These are phyloP conservation scores for Kalmanozyma brasiliensis DNA, from an alignment of 1,284 basidiomycete species.

Conservation along the genomic window DNA sequence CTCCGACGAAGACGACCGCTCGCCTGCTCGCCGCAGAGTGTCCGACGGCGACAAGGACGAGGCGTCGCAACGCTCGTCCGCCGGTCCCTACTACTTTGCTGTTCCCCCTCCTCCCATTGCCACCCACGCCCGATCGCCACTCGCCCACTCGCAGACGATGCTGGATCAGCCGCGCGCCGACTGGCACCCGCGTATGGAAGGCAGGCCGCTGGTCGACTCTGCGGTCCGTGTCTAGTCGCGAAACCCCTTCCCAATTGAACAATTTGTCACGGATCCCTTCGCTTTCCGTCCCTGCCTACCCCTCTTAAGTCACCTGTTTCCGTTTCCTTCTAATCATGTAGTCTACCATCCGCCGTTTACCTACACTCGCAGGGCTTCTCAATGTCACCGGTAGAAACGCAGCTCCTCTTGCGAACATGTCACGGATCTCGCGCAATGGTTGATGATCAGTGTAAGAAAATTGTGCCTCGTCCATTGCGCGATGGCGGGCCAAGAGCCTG, in stretches of 20 bases:
- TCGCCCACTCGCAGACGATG: conserved; percentile 10
- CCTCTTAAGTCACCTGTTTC: neutral
- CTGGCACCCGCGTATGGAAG: conserved; percentile 34
- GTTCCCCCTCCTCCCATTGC: conserved; percentile 7
- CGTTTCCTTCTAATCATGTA: conserved; percentile 8
- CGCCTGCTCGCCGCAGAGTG: conserved; percentile 22
- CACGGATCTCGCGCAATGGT: too few relatives aligned
- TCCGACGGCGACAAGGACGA: conserved; percentile 39
- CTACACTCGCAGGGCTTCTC: neutral
- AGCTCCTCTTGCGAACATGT: too few relatives aligned
- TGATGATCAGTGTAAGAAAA: too few relatives aligned
- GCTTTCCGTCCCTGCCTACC: too few relatives aligned
- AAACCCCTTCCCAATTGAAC: too few relatives aligned
- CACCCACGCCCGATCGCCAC: conserved; percentile 11
- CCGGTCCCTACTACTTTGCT: conserved; percentile 20
- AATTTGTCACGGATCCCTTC: neutral
- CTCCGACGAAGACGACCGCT: conserved; percentile 22
- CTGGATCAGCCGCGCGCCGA: conserved; percentile 32
- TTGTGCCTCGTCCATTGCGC: too few relatives aligned
- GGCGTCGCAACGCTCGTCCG: conserved; percentile 13
- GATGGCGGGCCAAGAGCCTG: too few relatives aligned
- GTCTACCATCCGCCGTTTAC: too few relatives aligned
- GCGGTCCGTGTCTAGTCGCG: conserved; percentile 25
- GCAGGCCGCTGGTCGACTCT: conserved; percentile 34
- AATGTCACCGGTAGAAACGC: too few relatives aligned